Evolutionary conservation across 768 basidiomycete species (phyloP).

Genomic region (Russula sp.): DNA sequence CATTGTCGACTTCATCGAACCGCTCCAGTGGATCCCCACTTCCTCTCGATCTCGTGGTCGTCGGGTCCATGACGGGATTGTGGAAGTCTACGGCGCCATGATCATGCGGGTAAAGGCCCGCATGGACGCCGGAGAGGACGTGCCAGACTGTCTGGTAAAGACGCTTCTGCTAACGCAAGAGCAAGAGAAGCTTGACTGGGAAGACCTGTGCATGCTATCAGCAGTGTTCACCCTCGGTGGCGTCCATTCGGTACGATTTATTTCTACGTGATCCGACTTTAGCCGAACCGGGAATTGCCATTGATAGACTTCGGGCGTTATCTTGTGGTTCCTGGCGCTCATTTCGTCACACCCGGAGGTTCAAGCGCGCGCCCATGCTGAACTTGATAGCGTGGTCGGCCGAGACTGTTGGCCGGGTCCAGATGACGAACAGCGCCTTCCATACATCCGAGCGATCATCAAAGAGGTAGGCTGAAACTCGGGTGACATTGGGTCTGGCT

Average conservation of each 20-base stretch:
- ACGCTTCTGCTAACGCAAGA: constrained; percentile 35
- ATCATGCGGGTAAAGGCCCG: constrained; percentile 35
- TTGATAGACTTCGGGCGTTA: constrained; percentile 38
- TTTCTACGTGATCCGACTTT: neutral
- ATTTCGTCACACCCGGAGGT: constrained; percentile 33
- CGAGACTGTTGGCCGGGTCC: constrained; percentile 31
- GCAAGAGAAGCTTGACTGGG: constrained; percentile 36
- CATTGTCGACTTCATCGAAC: constrained; percentile 45
- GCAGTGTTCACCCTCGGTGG: constrained; percentile 40
- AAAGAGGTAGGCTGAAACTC: constrained; percentile 30
- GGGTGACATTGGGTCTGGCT: neutral
- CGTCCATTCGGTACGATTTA: constrained; percentile 35
- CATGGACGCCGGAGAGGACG: constrained; percentile 36
- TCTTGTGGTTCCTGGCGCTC: constrained; percentile 37
- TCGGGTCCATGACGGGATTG: constrained; percentile 40
- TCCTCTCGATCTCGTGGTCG: constrained; percentile 40
- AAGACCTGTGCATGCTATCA: constrained; percentile 39
- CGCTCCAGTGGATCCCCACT: constrained; percentile 44
- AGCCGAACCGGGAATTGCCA: constrained; percentile 26
- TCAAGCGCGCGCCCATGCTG: constrained; percentile 35
- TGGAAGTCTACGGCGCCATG: constrained; percentile 38
- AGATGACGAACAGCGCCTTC: constrained; percentile 33
- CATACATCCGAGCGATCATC: constrained; percentile 35
- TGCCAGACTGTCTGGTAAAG: constrained; percentile 40
- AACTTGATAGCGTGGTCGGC: constrained; percentile 34